A percentile compares a stretch with the other conserved stretches of the same genome.
Evolutionary conservation across 2,329 filamentous ascomycete genomes (phyloP).

Genomic region (Nemania bipapillata): DNA sequence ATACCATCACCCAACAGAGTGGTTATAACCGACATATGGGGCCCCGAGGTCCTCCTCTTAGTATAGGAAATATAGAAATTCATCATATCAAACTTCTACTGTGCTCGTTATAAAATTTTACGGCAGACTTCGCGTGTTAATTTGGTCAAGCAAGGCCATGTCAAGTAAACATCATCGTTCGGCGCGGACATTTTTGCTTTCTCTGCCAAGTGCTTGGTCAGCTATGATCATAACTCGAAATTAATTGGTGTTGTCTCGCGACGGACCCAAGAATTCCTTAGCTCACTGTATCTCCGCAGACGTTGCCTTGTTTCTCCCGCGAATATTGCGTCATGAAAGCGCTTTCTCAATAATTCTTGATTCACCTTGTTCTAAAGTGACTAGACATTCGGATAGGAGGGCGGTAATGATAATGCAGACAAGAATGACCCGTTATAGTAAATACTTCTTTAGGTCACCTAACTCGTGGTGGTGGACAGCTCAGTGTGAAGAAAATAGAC

Average conservation of each 20-base stretch:
- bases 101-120: neutral
- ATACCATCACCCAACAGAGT: constrained; percentile 9
- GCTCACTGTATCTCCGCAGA: neutral
- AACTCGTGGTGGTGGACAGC: no score
- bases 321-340: neutral
- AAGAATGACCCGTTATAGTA: neutral
- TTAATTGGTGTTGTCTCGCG: neutral
- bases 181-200: neutral
- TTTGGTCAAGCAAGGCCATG: neutral
- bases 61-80: neutral
- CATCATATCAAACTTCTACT: neutral
- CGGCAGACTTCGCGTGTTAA: neutral
- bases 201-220: neutral
- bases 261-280: neutral
- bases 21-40: neutral
- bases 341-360: neutral
- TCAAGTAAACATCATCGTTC: neutral
- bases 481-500: no score
- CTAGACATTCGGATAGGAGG: neutral
- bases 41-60: neutral
- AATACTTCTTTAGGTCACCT: neutral
- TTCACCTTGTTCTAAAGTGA: neutral
- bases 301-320: neutral
- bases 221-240: neutral
- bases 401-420: neutral